Base-by-base conservation (phyloP, 768 basidiomycete genomes). In the Suillus hirtellus region DNA sequence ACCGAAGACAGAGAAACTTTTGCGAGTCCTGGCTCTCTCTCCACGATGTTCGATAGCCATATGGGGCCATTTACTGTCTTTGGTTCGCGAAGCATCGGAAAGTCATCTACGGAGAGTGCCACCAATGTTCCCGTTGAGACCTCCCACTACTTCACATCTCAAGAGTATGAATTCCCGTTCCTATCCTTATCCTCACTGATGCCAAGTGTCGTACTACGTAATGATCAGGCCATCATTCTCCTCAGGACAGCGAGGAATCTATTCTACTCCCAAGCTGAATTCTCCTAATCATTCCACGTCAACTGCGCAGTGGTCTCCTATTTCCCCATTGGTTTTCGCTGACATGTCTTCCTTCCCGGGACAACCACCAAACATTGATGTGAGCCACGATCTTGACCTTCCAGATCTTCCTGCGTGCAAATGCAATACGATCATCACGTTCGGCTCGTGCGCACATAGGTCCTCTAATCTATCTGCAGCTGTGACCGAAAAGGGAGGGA, bases 31-130 rank as follows among this genome's bases (percentile, higher is more conserved):
- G 27, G 17, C 21, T 71, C 73, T 1, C 56, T 62, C 15, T 59
- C 47, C 34, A 73, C 72, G 0, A 38, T 73, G n/a, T 71, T 73
- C 61, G 73, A 70, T 61, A 67, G 70, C 31, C 67, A 70, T 21
- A 7, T 73, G 38, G 72, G 71, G 14, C 60, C 62, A 19, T 17
- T 67, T 14, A 61, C 63, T 59, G 14, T n/a, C 10, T 65, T 63
- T 9, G 60, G 27, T 49, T 63, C 60, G 38, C 37, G 61, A 34
- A 55, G 58, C 31, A 62, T 59, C 43, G 47, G 56, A 27, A 61
- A 66, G 47, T 27, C 43, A 46, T 56, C 37, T n/a, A 62, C 65
- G 64, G 69, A 64, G 65, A 67, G 49, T 27, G 19, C 12, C 34
- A 17, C 43, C 43, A 40, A 42, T 27, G 43, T 62, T 63, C 59